These are phyloP conservation scores for Candida ponderosae DNA, from an alignment of 805 yeast species.

Conservation along the genomic window DNA sequence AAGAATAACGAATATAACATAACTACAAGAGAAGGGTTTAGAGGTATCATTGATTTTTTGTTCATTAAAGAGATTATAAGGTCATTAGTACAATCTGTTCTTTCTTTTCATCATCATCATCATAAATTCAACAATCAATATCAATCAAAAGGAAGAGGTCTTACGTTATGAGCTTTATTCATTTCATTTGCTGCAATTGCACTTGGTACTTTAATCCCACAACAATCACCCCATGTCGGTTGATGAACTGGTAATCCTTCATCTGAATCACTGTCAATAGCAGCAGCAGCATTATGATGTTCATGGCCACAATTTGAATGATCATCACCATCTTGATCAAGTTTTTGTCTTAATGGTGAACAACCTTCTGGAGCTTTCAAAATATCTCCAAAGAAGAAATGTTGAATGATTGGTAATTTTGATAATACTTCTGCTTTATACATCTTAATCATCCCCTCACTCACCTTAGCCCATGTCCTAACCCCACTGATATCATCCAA, in stretches of 20 bases:
- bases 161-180: constrained; percentile 24
- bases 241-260: constrained; percentile 26
- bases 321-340: constrained; percentile 15
- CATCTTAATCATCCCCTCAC: constrained; percentile 94
- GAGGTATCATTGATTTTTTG: too few relatives aligned
- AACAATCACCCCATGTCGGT: constrained; percentile 91
- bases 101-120: too few relatives aligned
- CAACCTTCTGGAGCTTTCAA: constrained; percentile 70
- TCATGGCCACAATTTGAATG: constrained; percentile 31
- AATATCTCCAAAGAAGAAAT: constrained; percentile 74
- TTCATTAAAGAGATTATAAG: too few relatives aligned
- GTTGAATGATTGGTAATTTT: constrained; percentile 91
- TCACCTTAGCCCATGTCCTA: constrained; percentile 82
- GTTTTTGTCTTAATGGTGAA: constrained; percentile 24
- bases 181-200: constrained; percentile 83
- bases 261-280: constrained; percentile 21
- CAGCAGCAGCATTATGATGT: too few relatives aligned
- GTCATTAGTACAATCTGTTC: too few relatives aligned
- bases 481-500: constrained; percentile 91
- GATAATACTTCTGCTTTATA: constrained; percentile 86
- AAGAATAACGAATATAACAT: too few relatives aligned
- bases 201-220: constrained; percentile 94
- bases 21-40: too few relatives aligned
- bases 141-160: constrained; percentile 63
- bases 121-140: too few relatives aligned